Evolutionary conservation across 345 rosid species (phyloP), one percentile per base, ranked within the genome.

Genomic region (Gossypium longicalyx): DNA sequence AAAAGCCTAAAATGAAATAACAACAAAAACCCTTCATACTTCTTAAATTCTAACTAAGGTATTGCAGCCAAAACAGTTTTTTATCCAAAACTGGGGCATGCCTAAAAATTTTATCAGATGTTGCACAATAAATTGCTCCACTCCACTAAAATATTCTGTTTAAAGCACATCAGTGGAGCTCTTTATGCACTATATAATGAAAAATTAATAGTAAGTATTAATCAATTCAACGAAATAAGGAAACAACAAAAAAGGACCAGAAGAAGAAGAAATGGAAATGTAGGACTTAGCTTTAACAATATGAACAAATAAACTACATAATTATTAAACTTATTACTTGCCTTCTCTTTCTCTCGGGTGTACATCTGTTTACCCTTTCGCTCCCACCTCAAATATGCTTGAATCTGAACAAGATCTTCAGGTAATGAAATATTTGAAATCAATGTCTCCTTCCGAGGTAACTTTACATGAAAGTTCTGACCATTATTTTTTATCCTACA

Each of bases 331-430:
- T 41, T 38, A 70, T 54, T n/a, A 77, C 81, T 82, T 86, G 80
- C 92, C 92, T 85, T 88, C 82, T 90, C 90, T 78, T 88, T 85
- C 81, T 91, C 90, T 25, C 97, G 97, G 54, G 83, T 77, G 83
- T 91, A 95, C 77, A 71, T 88, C 82, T 87, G 97, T 87, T 90
- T 95, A 70, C 99, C 98, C 25, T 88, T 95, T 84, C 94, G 88
- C 86, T 95, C 99, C 99, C 99, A 95, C 83, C 97, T 87, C 63
- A 91, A 48, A 87, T 91, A 91, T 45, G 99, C 89, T 83, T 95
- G 99, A 80, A 89, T 70, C 82, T 91, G 98, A 75, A 95, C 97
- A 83, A 95, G 99, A 47, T 94, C 98, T 80, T 91, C 98, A 76
- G 98, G 98, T 82, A 91, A 84, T 70, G 89, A 80, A 71, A 80